These are phyloP conservation scores for Fusarium agapanthi DNA, from an alignment of 2,329 filamentous ascomycete species.

Conservation along the genomic window DNA sequence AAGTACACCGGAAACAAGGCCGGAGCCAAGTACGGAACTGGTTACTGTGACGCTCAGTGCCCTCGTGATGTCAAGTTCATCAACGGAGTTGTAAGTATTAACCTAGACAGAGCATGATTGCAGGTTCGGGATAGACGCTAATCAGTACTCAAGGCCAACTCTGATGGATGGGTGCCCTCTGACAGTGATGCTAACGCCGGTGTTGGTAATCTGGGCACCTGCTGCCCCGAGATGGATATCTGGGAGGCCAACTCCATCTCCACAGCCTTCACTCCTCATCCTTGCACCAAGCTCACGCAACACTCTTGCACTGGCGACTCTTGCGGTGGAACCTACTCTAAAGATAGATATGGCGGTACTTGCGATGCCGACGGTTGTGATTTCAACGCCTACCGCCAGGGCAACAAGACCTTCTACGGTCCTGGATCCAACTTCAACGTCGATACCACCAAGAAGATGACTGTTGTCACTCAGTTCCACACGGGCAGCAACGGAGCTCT, in stretches of 20 bases:
- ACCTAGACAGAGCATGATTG: not conserved
- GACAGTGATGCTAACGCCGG: slow-evolving; percentile 64
- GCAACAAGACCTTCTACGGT: slow-evolving; percentile 71
- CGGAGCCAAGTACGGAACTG: slow-evolving; percentile 68
- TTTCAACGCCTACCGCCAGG: slow-evolving; percentile 75
- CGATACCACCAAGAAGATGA: slow-evolving; percentile 67
- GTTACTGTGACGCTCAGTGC: slow-evolving; percentile 62
- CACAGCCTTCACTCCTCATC: slow-evolving; percentile 71
- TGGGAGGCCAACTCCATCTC: slow-evolving; percentile 74
- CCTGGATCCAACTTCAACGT: slow-evolving; percentile 60
- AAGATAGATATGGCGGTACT: slow-evolving; percentile 65
- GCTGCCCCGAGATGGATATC: slow-evolving; percentile 71
- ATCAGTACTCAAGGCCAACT: slow-evolving; percentile 54
- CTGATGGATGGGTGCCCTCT: slow-evolving; percentile 61
- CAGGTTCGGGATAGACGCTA: slow-evolving; percentile 35
- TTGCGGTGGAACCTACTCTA: slow-evolving; percentile 63
- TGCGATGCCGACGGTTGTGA: slow-evolving; percentile 77
- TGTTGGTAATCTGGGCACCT: slow-evolving; percentile 60
- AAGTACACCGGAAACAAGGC: slow-evolving; percentile 61
- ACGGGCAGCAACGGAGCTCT: slow-evolving; percentile 59
- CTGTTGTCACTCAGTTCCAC: slow-evolving; percentile 73
- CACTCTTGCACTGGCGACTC: slow-evolving; percentile 58
- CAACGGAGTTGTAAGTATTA: slow-evolving; percentile 55
- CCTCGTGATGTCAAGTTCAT: slow-evolving; percentile 67
- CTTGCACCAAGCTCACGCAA: slow-evolving; percentile 62